Evolutionary conservation across 495 filamentous ascomycete species (phyloP), one percentile per base, ranked within the genome.

Genomic region (Penicillium egyptiacum): DNA sequence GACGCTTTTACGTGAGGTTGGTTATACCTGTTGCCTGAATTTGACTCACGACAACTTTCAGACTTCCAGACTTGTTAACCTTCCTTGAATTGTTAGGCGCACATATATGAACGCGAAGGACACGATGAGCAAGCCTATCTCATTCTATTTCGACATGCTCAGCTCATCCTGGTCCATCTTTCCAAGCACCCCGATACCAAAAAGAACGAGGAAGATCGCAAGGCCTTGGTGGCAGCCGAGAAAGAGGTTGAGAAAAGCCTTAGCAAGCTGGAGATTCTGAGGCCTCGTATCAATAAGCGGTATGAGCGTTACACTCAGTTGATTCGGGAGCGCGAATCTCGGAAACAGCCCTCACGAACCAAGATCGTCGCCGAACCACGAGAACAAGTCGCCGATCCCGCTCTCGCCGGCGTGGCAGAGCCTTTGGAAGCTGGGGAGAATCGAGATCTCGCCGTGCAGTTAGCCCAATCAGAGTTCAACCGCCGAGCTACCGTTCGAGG

Each of bases 101-200:
- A 77, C 11, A 90, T 91, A 59, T 96, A 96, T 70, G 82, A 92
- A 64, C 82, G 77, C 19, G 95, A 98, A 74, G 86, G 88, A 54
- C 89, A 96, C 73, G 80, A 91, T 46, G 83, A 92, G 56, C 88
- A 93, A 66, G 87, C 93, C 2, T 98, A 94, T 73, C 76, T 97
- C 22, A 78, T 97, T 17, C 80, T 96, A 9, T 87, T 92, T 58
- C 85, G 94, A 67, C 90, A 92, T 72, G 87, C 88, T 11, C 80
- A 82, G 46, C 81, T 97, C 7, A 78, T 89, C 4, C 74, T 87
- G 28, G 75, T 85, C 2, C 75, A 83, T 40, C 76, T 91, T 14
- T 73, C 77, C 1, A 74, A 65, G 1, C 88, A 91, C 62, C 87
- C 88, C 1, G 74, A 82, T 35, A 74, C 75, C 9, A 30, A 39